A percentile compares a stretch with the other conserved stretches of the same genome.
phyloP scores from a whole-genome alignment of 805 yeast genomes.

The Monosporozyma unispora region DNA sequence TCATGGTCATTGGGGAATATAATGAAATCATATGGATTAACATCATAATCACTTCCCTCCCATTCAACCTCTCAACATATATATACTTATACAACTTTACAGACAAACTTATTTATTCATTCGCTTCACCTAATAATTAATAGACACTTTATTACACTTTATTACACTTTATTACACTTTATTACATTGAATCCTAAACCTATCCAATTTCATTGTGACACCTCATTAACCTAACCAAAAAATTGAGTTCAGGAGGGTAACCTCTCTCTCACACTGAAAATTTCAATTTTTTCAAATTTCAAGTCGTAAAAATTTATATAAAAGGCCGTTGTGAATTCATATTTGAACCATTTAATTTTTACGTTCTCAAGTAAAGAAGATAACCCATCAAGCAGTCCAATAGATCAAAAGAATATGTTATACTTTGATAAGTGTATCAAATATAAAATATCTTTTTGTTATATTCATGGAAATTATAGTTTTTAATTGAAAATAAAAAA shows the following conservation, averaged over 20 bases:
- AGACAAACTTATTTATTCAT: not conserved
- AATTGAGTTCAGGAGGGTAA: not conserved
- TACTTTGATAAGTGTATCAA: conserved; percentile 1
- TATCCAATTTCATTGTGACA: not conserved
- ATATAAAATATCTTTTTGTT: not conserved
- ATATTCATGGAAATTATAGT: not conserved
- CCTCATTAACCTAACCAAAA: not conserved
- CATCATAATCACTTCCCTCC: not conserved
- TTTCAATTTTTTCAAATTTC: not conserved
- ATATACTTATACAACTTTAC: not conserved
- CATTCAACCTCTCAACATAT: not conserved
- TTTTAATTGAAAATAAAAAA: too few relatives aligned
- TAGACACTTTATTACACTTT: not conserved
- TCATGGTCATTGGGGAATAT: conserved; percentile 24
- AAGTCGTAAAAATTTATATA: not conserved
- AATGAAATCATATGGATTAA: conserved; percentile 10
- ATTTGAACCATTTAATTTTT: too few relatives aligned
- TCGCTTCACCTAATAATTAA: not conserved
- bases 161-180: not conserved
- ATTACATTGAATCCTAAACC: not conserved
- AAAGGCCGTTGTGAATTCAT: too few relatives aligned
- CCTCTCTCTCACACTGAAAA: not conserved
- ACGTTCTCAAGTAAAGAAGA: too few relatives aligned
- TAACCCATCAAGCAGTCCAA: not conserved
- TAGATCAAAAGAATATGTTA: not conserved